phyloP scores from a whole-genome alignment of 2,329 filamentous ascomycete species.

The Colletotrichum siamense region DNA sequence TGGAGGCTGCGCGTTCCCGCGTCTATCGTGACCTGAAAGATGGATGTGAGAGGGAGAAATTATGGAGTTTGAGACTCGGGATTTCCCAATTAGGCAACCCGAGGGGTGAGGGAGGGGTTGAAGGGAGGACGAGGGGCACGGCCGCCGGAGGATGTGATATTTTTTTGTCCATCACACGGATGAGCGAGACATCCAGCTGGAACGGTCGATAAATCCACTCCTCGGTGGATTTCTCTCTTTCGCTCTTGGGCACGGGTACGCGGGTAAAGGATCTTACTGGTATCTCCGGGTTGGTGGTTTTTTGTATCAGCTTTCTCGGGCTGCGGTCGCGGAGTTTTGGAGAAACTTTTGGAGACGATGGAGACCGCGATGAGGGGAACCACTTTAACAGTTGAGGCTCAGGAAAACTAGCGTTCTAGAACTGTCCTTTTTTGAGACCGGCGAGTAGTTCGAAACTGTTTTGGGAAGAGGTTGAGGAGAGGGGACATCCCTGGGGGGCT shows the following conservation, averaged over 20 bases:
- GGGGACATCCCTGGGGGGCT: background rate
- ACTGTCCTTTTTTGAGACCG: background rate
- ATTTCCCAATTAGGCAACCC: constrained; percentile 1
- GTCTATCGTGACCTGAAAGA: background rate
- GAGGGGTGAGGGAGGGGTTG: background rate
- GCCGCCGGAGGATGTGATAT: background rate
- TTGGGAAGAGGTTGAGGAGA: background rate
- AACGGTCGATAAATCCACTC: constrained; percentile 17
- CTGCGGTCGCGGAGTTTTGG: background rate
- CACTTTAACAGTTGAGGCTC: background rate
- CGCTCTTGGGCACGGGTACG: background rate
- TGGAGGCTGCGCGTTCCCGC: background rate
- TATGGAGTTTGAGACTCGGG: background rate
- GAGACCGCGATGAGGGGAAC: background rate
- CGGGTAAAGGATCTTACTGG: background rate
- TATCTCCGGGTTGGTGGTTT: background rate
- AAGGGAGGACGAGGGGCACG: background rate
- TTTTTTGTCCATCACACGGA: constrained; percentile 7
- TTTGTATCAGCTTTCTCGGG: background rate
- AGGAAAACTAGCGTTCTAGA: background rate
- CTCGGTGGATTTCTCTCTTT: background rate
- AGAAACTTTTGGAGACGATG: background rate
- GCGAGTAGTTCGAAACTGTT: background rate
- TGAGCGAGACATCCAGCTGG: constrained; percentile 13
- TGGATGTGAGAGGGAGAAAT: background rate